Base-by-base conservation (phyloP, 352 stramenopile species). In the Globisporangium solare region DNA sequence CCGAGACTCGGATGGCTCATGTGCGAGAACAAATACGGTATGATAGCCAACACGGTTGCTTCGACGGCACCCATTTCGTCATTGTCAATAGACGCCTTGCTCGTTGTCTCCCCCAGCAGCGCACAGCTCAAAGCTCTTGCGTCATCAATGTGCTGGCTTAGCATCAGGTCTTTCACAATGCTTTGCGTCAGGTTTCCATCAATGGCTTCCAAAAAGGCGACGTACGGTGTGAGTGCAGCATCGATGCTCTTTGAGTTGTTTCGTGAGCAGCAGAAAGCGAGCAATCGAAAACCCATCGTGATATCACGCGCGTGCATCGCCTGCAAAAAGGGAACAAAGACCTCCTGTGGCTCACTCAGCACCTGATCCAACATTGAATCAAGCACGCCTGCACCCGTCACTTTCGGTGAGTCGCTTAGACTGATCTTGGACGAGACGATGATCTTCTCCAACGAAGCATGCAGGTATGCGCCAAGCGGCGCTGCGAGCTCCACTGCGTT, bases 311-410 rank as follows among this genome's bases (percentile, higher is more conserved):
- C 64, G 55, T 91, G 67, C 80, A 94, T 94, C 3, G 80, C 78
- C 51, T 85, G 79, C n/a, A 94, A 49, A 55, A 94, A 88, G 3
- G 84, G 82, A 42, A 94, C 59, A 55, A 84, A 92, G 10, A 91
- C 56, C 14, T 90, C 77, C 17, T 72, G 65, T 2, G 78, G 63
- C 43, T 92, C 80, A 39, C 73, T 86, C 31, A 94, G 61, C 17
- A 91, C 76, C 64, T 91, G 84, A 39, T 94, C 81, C 46, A 94
- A 63, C 65, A 94, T 84, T 22, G 75, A 92, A 61, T 90, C 77
- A 41, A 92, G 83, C 3, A 91, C 74, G 5, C 77, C 68, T 20
- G 76, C 72, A 27, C 74, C 86, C 10, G 78, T 89, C 21, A 64
- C 71, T 55, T 87, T 89, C 1, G 80, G 77, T 11, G 76, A 71